A percentile compares a stretch with the other conserved stretches of the same genome.
phyloP scores from a whole-genome alignment of 345 rosid genomes.

The Linum trigynum region DNA sequence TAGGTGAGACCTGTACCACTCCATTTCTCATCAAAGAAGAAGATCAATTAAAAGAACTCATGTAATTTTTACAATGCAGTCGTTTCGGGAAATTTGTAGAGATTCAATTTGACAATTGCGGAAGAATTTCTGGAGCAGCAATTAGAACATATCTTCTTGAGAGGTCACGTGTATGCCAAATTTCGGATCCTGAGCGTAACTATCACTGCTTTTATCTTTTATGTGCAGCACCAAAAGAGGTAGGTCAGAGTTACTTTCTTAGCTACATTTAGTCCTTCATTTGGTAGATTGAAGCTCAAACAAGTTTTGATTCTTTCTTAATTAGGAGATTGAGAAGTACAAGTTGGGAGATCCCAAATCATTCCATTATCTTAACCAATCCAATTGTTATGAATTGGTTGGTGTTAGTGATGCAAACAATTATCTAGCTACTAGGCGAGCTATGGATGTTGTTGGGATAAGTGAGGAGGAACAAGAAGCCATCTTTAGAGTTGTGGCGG shows the following conservation, averaged over 20 bases:
- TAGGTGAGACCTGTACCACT: constrained; percentile 35
- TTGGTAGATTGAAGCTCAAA: constrained; percentile 15
- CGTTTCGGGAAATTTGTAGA: constrained; percentile 96
- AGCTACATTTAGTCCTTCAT: constrained; percentile 3
- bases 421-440: constrained; percentile 71
- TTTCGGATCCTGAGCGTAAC: constrained; percentile 85
- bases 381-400: constrained; percentile 67
- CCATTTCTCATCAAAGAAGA: not conserved
- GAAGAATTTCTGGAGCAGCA: constrained; percentile 92
- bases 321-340: constrained; percentile 59
- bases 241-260: constrained; percentile 12
- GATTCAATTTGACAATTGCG: constrained; percentile 67
- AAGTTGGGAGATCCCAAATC: constrained; percentile 76
- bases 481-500: constrained; percentile 74
- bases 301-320: constrained; percentile 10
- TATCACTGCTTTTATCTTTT: constrained; percentile 92
- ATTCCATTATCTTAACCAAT: constrained; percentile 91
- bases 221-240: constrained; percentile 84
- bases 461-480: constrained; percentile 72
- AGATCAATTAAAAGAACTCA: not conserved
- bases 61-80: constrained; percentile 29
- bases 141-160: constrained; percentile 89
- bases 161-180: constrained; percentile 95
- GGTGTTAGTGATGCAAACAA: constrained; percentile 64
- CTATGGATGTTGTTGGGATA: constrained; percentile 87